These are phyloP conservation scores for Aspergillus luchuensis DNA, from an alignment of 2,329 filamentous ascomycete genomes.

Conservation along the genomic window DNA sequence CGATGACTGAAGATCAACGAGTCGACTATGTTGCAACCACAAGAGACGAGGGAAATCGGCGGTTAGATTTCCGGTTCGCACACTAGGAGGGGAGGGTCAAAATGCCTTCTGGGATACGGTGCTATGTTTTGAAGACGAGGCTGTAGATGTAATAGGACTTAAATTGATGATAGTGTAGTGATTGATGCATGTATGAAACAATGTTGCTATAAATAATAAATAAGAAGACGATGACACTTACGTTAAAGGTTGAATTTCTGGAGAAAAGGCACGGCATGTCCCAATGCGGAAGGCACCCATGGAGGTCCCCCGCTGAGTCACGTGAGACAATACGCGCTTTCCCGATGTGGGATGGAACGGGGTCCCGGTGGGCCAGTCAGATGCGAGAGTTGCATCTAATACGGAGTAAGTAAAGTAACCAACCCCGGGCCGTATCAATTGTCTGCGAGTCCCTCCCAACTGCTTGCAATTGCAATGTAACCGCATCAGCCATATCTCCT, in stretches of 20 bases:
- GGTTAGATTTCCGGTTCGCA: conserved; percentile 41
- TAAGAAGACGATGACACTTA: not conserved
- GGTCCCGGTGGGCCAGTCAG: not conserved
- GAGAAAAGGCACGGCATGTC: not conserved
- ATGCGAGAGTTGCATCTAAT: not conserved
- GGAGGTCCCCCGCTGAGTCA: not conserved
- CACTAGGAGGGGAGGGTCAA: conserved; percentile 20
- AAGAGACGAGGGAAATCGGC: conserved; percentile 36
- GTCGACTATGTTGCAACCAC: conserved; percentile 34
- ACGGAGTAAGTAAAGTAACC: not conserved
- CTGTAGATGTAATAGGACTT: not conserved
- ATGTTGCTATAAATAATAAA: not conserved
- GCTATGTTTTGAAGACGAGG: not conserved
- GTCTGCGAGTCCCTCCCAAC: not conserved
- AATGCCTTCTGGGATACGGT: not conserved
- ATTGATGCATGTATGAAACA: not conserved
- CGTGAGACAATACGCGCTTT: not conserved
- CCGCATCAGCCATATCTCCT: not conserved
- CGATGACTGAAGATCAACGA: conserved; percentile 33
- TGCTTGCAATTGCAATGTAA: not conserved
- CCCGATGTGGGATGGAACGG: not conserved
- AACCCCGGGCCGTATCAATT: not conserved
- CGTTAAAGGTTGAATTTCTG: not conserved
- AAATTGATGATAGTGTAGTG: not conserved
- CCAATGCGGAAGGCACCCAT: not conserved